Percentiles rank a stretch among this genome's conserved stretches.
phyloP scores from a whole-genome alignment of 306 rosid genomes.

The Potentilla sterilis region DNA sequence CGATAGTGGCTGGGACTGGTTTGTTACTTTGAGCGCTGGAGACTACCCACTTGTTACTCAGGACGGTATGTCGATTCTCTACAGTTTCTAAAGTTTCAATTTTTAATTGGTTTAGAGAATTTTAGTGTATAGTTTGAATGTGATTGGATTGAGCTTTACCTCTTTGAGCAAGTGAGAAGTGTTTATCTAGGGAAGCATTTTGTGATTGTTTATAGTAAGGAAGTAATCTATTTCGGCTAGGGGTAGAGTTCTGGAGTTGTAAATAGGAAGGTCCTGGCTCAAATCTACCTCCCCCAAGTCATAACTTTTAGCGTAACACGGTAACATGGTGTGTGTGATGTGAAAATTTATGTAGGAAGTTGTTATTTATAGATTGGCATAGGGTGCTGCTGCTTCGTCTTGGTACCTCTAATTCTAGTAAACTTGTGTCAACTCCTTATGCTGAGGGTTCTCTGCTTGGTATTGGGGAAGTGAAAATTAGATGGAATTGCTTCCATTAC shows the following conservation, averaged over 20 bases:
- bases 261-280: not conserved
- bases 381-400: not conserved
- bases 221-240: not conserved
- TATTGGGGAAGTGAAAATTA: not conserved
- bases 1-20: slow-evolving; percentile 90
- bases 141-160: not conserved
- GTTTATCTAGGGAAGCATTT: not conserved
- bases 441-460: not conserved
- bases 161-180: not conserved
- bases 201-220: not conserved
- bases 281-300: not conserved
- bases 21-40: slow-evolving; percentile 70
- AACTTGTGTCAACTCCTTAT: not conserved
- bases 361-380: not conserved
- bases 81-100: slow-evolving; percentile 7
- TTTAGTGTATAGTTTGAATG: not conserved
- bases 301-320: not conserved
- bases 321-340: not conserved
- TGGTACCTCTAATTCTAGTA: not conserved
- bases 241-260: not conserved
- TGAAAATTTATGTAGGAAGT: too few species aligned
- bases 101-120: not conserved
- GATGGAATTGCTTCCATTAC: not conserved
- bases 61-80: slow-evolving; percentile 71
- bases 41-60: slow-evolving; percentile 92